Conservation (phyloP, 78 protist genomes). For the Planoprotostelium fungivorum region DNA sequence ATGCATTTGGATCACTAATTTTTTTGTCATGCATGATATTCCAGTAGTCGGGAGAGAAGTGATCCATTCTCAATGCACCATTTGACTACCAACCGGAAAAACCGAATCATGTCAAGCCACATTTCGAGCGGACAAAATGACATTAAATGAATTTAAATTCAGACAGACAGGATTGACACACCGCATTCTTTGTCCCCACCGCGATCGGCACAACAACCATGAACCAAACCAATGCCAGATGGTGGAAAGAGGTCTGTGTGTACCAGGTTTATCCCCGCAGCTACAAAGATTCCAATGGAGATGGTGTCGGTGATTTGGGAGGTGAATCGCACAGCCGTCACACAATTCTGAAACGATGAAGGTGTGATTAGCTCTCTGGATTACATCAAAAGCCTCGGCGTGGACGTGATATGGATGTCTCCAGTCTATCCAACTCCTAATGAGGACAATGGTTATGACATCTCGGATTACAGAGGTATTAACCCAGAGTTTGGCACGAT, state of each 20-base stretch:
- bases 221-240: neutral
- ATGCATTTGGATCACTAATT: too few relatives aligned
- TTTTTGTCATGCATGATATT: too few relatives aligned
- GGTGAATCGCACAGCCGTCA: neutral
- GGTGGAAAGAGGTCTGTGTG: neutral
- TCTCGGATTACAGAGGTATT: slow-evolving; percentile 68
- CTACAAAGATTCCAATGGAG: neutral
- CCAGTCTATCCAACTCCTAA: slow-evolving; percentile 73
- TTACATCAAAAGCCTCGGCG: slow-evolving; percentile 62
- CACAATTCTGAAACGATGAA: neutral
- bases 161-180: too few relatives aligned
- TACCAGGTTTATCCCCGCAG: neutral
- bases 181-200: too few relatives aligned
- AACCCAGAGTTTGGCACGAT: slow-evolving; percentile 74
- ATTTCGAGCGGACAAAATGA: too few relatives aligned
- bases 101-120: too few relatives aligned
- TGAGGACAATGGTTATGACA: slow-evolving; percentile 79
- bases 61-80: too few relatives aligned
- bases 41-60: too few relatives aligned
- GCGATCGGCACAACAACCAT: too few relatives aligned
- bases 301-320: neutral
- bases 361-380: slow-evolving; percentile 70
- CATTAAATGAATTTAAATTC: too few relatives aligned
- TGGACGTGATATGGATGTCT: slow-evolving; percentile 70
- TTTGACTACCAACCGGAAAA: too few relatives aligned